Percentiles rank a stretch among this genome's conserved stretches.
Evolutionary conservation across 2,329 filamentous ascomycete species (phyloP).

Genomic region (Xylaria sp.): DNA sequence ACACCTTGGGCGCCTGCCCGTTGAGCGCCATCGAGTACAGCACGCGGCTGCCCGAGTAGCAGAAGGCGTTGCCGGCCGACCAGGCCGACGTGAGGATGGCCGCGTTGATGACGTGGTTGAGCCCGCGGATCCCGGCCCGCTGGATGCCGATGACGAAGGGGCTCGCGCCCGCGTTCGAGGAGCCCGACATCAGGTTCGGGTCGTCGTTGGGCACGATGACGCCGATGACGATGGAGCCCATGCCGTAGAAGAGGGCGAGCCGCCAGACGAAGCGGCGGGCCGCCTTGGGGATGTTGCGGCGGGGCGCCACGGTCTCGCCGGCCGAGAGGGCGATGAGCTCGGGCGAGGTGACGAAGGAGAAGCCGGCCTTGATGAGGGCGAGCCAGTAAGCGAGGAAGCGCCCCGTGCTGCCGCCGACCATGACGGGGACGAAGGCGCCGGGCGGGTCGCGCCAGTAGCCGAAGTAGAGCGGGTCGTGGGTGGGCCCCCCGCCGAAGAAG

Average conservation of each 20-base stretch:
- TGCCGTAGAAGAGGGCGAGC: slow-evolving; percentile 64
- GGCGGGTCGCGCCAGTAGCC: slow-evolving; percentile 51
- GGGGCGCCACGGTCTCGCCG: slow-evolving; percentile 66
- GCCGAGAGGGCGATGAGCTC: slow-evolving; percentile 67
- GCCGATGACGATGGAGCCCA: slow-evolving; percentile 64
- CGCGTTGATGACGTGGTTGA: slow-evolving; percentile 70
- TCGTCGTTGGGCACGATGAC: slow-evolving; percentile 69
- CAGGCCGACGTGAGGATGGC: slow-evolving; percentile 68
- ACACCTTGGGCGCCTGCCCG: slow-evolving; percentile 65
- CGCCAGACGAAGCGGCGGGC: slow-evolving; percentile 64
- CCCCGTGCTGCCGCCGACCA: slow-evolving; percentile 49
- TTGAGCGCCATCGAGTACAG: slow-evolving; percentile 69
- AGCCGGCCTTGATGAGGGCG: slow-evolving; percentile 59
- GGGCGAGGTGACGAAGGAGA: slow-evolving; percentile 64
- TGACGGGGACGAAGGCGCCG: slow-evolving; percentile 51
- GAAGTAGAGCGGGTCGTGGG: slow-evolving; percentile 53
- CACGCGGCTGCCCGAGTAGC: slow-evolving; percentile 70
- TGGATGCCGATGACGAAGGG: slow-evolving; percentile 71
- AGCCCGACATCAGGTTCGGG: slow-evolving; percentile 56
- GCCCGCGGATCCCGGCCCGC: slow-evolving; percentile 62
- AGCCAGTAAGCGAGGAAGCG: slow-evolving; percentile 63
- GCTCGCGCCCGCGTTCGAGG: slow-evolving; percentile 62
- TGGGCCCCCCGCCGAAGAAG: slow-evolving; percentile 58
- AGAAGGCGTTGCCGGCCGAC: slow-evolving; percentile 63
- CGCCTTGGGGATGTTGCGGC: slow-evolving; percentile 68